Conservation (phyloP, 345 rosid species). For the Brassica cretica region DNA sequence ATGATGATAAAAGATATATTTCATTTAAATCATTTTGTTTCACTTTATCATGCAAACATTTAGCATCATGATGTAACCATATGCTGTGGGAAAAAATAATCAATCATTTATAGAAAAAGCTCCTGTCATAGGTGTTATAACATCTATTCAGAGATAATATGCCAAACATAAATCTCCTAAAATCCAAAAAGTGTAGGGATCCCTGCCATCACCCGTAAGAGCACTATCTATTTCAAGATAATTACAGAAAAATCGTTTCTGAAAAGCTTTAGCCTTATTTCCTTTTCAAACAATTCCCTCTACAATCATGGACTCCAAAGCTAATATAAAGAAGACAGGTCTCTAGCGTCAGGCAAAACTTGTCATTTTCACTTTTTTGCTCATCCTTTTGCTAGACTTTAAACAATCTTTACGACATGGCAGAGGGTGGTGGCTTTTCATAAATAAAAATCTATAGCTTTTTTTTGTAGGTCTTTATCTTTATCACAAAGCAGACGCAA, state of each 20-base stretch:
- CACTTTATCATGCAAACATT: conserved; percentile 23
- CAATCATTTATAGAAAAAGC: background rate
- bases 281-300: conserved; percentile 41
- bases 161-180: conserved; percentile 15
- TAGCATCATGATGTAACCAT: conserved; percentile 26
- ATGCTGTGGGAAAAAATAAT: conserved; percentile 19
- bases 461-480: conserved; percentile 35
- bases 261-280: conserved; percentile 32
- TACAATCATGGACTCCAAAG: conserved; percentile 41
- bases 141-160: conserved; percentile 15
- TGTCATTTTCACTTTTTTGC: conserved; percentile 26
- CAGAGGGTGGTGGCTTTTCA: conserved; percentile 30
- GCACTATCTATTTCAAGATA: conserved; percentile 30
- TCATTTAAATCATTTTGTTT: conserved; percentile 8
- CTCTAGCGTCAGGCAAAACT: conserved; percentile 38
- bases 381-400: conserved; percentile 28
- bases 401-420: conserved; percentile 38
- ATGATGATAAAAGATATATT: conserved; percentile 17
- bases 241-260: conserved; percentile 15
- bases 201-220: conserved; percentile 21
- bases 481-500: conserved; percentile 35
- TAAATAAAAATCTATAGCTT: conserved; percentile 29
- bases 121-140: conserved; percentile 4
- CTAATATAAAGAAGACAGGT: conserved; percentile 35
- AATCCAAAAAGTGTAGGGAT: conserved; percentile 16